Conservation (phyloP, 768 basidiomycete genomes). For the Amyloporia xantha region DNA sequence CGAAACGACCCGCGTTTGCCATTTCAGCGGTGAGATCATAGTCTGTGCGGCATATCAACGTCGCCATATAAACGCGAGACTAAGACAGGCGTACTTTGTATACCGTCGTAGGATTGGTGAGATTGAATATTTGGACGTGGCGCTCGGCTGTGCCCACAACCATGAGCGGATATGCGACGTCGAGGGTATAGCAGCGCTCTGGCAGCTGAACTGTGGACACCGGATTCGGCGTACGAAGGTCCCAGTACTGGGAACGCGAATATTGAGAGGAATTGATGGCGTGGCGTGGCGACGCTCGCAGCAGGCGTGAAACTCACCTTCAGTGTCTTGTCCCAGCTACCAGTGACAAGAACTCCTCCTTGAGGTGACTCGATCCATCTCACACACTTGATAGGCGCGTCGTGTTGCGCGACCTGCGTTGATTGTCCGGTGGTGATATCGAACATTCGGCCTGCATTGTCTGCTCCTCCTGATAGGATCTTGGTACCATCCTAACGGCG, state of each 20-base stretch:
- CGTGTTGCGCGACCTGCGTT: constrained; percentile 83
- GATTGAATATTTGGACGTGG: constrained; percentile 84
- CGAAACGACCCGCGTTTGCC: constrained; percentile 84
- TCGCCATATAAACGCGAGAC: background rate
- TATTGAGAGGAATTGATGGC: background rate
- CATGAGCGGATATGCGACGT: constrained; percentile 74
- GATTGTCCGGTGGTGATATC: constrained; percentile 80
- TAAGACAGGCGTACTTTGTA: constrained; percentile 52
- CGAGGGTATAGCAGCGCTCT: constrained; percentile 86
- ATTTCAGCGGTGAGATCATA: constrained; percentile 82
- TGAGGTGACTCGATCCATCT: constrained; percentile 74
- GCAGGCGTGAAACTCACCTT: constrained; percentile 49
- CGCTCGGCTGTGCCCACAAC: constrained; percentile 93
- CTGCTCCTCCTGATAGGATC: constrained; percentile 87
- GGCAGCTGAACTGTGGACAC: constrained; percentile 78
- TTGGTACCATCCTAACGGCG: constrained; percentile 74
- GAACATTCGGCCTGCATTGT: constrained; percentile 93
- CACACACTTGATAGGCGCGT: constrained; percentile 80
- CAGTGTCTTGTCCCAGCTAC: constrained; percentile 97
- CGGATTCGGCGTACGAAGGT: constrained; percentile 69
- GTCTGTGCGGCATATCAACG: constrained; percentile 37
- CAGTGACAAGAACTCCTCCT: constrained; percentile 78
- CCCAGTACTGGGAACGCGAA: constrained; percentile 79
- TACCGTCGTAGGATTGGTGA: constrained; percentile 70
- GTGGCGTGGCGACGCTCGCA: background rate